Evolutionary conservation across 2,329 filamentous ascomycete genomes (phyloP).

Genomic region (Dactylellina sp.): DNA sequence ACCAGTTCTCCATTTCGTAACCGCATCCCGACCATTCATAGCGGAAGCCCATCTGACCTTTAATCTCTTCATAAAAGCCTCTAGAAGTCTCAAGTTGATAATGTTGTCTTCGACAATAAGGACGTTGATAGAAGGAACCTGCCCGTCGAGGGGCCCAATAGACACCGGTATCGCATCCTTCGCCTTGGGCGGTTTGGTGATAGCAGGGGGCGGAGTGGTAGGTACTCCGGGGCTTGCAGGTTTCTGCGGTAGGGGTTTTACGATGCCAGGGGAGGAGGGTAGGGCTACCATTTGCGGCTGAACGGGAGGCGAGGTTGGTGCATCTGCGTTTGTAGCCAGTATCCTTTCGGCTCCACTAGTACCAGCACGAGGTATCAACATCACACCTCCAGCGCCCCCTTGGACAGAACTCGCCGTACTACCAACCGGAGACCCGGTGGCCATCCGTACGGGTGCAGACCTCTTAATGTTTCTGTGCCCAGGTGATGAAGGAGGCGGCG

Average conservation of each 20-base stretch:
- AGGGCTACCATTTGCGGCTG: conserved; percentile 51
- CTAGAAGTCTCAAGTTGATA: conserved; percentile 92
- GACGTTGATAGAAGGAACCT: conserved; percentile 94
- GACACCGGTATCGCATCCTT: conserved; percentile 63
- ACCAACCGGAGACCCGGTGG: conserved; percentile 49
- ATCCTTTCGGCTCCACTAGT: conserved; percentile 27
- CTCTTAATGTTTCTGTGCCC: conserved; percentile 53
- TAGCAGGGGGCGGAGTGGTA: conserved; percentile 22
- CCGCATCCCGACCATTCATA: conserved; percentile 92
- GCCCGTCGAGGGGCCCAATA: conserved; percentile 71
- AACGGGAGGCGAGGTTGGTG: conserved; percentile 33
- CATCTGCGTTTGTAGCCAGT: conserved; percentile 28
- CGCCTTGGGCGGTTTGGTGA: conserved; percentile 37
- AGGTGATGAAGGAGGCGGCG: conserved; percentile 52
- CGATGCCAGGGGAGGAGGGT: conserved; percentile 42
- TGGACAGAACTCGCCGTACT: conserved; percentile 39
- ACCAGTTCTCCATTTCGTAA: conserved; percentile 89
- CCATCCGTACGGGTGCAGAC: conserved; percentile 51
- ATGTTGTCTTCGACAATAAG: conserved; percentile 98
- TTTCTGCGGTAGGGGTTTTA: conserved; percentile 42
- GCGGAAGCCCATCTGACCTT: conserved; percentile 98
- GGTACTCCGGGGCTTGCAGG: conserved; percentile 46
- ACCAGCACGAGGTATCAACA: conserved; percentile 44
- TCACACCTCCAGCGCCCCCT: conserved; percentile 35
- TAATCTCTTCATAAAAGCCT: conserved; percentile 93